Base-by-base conservation (phyloP, 148 eudicot species). In the Silene latifolia region DNA sequence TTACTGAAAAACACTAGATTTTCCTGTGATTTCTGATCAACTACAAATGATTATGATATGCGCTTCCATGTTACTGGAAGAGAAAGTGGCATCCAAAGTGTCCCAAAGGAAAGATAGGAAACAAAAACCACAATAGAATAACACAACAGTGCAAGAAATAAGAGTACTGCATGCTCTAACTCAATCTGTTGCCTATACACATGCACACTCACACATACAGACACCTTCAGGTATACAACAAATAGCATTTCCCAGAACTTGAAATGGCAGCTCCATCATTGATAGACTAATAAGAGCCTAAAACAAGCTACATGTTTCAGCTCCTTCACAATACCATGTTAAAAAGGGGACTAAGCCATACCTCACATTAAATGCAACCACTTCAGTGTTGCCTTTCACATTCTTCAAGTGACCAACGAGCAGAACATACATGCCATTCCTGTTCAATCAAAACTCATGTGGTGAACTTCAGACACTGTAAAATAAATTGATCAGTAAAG, bases 281-380 rank as follows among this genome's bases (percentile, higher is more conserved):
- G 17, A 51, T 48, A 48, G 23, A 60, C 11, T 20, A 2, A 18
- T 19, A 3, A 59, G 63, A 8, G 1, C n/a, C n/a, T n/a, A n/a
- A n/a, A n/a, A n/a, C n/a, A n/a, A n/a, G n/a, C n/a, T n/a, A n/a
- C n/a, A n/a, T n/a, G n/a, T n/a, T n/a, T n/a, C n/a, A n/a, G n/a
- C n/a, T n/a, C n/a, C n/a, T n/a, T n/a, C n/a, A n/a, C n/a, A n/a
- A n/a, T n/a, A n/a, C n/a, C n/a, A n/a, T n/a, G n/a, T n/a, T n/a
- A n/a, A n/a, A n/a, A 17, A 6, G 64, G 17, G 17, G 6, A 25
- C n/a, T 23, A 2, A 19, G 53, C 61, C 80, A 69, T 78, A 91
- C 97, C 97, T 82, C 80, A 88, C 84, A 56, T 89, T 88, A 81
- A 86, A 94, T 12, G 84, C 98, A 83, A 76, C 86, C 72, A 94